Percentiles rank a stretch among this genome's conserved stretches.
Conservation (phyloP, 73 alveolate species). For the Loxodes magnus region DNA sequence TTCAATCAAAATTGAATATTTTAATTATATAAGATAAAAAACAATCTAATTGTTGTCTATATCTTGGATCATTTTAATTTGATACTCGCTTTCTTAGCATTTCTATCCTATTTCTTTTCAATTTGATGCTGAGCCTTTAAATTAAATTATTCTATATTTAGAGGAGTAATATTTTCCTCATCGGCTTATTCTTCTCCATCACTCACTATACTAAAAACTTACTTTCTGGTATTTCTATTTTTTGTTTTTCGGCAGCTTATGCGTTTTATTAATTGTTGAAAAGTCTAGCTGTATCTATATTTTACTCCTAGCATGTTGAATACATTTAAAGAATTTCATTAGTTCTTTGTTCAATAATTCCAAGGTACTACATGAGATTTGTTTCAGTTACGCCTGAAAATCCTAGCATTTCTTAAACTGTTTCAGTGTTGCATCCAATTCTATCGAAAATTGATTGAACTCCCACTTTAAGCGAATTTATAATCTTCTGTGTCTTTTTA, state of each 20-base stretch:
- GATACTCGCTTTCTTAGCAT: not conserved
- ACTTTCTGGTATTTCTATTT: not conserved
- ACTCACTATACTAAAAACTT: not conserved
- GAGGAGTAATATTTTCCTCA: not conserved
- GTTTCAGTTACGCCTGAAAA: not conserved
- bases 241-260: constrained; percentile 4
- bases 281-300: not conserved
- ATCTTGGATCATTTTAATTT: not conserved
- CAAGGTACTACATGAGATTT: constrained; percentile 1
- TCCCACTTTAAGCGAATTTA: constrained; percentile 13
- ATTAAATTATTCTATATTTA: constrained; percentile 5
- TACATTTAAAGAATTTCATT: not conserved
- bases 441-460: constrained; percentile 3
- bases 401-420: not conserved
- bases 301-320: not conserved
- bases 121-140: not conserved
- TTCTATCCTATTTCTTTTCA: constrained; percentile 8
- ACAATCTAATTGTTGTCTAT: not conserved
- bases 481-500: not conserved
- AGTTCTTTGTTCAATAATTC: constrained; percentile 8
- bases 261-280: not conserved
- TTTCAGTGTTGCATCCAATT: constrained; percentile 6
- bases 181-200: constrained; percentile 5
- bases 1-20: not conserved
- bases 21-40: not conserved